Evolutionary conservation across 805 yeast species (phyloP).

Genomic region (Pichia scutulata): DNA sequence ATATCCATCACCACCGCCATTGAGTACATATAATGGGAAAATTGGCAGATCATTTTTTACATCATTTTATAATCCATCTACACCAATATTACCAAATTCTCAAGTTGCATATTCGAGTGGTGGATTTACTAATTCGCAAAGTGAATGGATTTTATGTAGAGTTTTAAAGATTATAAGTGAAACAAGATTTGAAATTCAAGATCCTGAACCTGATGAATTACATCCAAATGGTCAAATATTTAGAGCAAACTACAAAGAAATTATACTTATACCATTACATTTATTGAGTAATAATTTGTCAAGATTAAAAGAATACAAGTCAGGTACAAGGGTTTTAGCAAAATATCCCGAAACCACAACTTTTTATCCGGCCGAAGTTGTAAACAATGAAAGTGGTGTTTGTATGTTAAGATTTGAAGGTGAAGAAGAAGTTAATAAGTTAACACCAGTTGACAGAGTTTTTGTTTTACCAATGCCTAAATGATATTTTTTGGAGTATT

Average conservation of each 20-base stretch:
- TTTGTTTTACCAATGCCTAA: slow-evolving; percentile 71
- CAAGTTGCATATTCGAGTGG: slow-evolving; percentile 79
- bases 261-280: slow-evolving; percentile 54
- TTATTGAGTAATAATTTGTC: slow-evolving; percentile 11
- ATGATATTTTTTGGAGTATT: not conserved
- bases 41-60: slow-evolving; percentile 15
- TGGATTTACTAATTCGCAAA: slow-evolving; percentile 45
- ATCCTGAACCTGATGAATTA: slow-evolving; percentile 95
- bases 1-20: slow-evolving; percentile 12
- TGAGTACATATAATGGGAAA: slow-evolving; percentile 10
- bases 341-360: slow-evolving; percentile 97
- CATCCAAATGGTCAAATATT: slow-evolving; percentile 82
- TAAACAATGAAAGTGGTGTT: slow-evolving; percentile 67
- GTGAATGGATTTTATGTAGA: slow-evolving; percentile 95
- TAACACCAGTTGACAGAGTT: slow-evolving; percentile 83
- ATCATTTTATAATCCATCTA: slow-evolving; percentile 17
- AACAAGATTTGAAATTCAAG: slow-evolving; percentile 75
- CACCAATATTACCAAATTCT: slow-evolving; percentile 39
- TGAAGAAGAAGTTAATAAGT: slow-evolving; percentile 93
- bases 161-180: slow-evolving; percentile 52
- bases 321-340: slow-evolving; percentile 79
- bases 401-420: slow-evolving; percentile 87
- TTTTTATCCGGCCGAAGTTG: slow-evolving; percentile 89
- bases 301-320: slow-evolving; percentile 48
- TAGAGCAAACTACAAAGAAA: slow-evolving; percentile 75